These are phyloP conservation scores for Casaregolazyma suthepensis DNA, from an alignment of 1,139 yeast species.

Conservation along the genomic window DNA sequence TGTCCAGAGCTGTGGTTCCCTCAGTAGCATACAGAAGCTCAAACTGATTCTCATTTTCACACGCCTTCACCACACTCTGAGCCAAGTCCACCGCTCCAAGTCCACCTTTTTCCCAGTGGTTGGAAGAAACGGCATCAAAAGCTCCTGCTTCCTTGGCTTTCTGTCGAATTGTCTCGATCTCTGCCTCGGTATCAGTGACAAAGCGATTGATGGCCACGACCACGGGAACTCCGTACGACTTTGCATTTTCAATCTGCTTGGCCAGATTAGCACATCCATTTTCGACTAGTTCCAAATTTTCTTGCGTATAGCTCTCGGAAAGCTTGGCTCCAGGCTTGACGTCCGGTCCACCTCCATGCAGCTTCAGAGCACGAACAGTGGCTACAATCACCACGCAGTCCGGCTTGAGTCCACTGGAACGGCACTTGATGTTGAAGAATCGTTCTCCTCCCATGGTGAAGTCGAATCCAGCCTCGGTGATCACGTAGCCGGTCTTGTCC, in stretches of 20 bases:
- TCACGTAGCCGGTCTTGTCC: slow-evolving; percentile 79
- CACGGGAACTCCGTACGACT: slow-evolving; percentile 82
- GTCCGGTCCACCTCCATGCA: slow-evolving; percentile 98
- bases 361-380: slow-evolving; percentile 93
- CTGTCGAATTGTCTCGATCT: slow-evolving; percentile 76
- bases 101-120: slow-evolving; percentile 99
- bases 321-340: slow-evolving; percentile 93
- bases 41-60: slow-evolving; percentile 48
- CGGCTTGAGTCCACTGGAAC: slow-evolving; percentile 84
- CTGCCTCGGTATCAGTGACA: slow-evolving; percentile 78
- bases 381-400: slow-evolving; percentile 95
- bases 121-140: slow-evolving; percentile 82
- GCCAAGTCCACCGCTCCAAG: slow-evolving; percentile 88
- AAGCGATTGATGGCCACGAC: slow-evolving; percentile 94
- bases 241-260: slow-evolving; percentile 87
- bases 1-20: slow-evolving; percentile 68
- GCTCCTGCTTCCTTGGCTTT: slow-evolving; percentile 92
- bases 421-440: slow-evolving; percentile 91
- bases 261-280: slow-evolving; percentile 85
- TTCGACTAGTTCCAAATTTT: slow-evolving; percentile 75
- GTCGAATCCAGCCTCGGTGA: slow-evolving; percentile 97
- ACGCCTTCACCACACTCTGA: slow-evolving; percentile 69
- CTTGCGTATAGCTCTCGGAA: slow-evolving; percentile 78
- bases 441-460: slow-evolving; percentile 99
- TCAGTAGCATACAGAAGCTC: slow-evolving; percentile 69